Evolutionary conservation across 495 filamentous ascomycete species (phyloP), one percentile per base, ranked within the genome.

Genomic region (Tuber brumale): DNA sequence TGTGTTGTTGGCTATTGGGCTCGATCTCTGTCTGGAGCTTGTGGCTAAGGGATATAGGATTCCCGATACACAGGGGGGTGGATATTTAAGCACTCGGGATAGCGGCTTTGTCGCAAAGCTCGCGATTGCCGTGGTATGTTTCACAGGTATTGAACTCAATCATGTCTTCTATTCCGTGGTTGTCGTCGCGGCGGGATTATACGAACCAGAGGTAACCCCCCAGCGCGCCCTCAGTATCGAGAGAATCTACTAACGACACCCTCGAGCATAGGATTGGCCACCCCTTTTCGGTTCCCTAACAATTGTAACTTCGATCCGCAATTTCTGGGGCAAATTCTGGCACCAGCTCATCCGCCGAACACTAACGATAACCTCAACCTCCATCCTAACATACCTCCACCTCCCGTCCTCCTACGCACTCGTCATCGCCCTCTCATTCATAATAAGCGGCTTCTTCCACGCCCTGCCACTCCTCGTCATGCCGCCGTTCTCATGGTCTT

Each of bases 311-410:
- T 79, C 78, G 3, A 71, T 80, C 45, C 72, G 78, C 27, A 73
- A 77, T 18, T 70, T 80, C 41, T 80, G 78, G 78, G 73, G 78
- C 8, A 46, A 43, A 18, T 80, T 80, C 48, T 80, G 78, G 78
- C 78, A 80, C 51, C 75, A 76, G 27, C 71, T 75, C 27, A 76
- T 80, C 10, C 78, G 78, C 18, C 77, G 78, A 48, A 77, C 79
- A 70, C 10, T 39, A 16, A 27, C 44, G 12, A 18, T 39, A 31
- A 23, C 14, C 57, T n/a, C 37, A 35, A 35, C 57, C 27, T 35
- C 57, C 57, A 31, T 35, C 57, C 14, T 66, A 9, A 61, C 51
- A 4, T n/a, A 10, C 57, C 27, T 66, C 57, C 57, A 31, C 31
- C 27, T 66, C 16, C 57, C 57, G 35, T 1, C 12, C 27, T 16